Evolutionary conservation across 257 asterid genomes (phyloP), one percentile per base, ranked within the genome.

Genomic region (Dorcoceras hygrometricum): DNA sequence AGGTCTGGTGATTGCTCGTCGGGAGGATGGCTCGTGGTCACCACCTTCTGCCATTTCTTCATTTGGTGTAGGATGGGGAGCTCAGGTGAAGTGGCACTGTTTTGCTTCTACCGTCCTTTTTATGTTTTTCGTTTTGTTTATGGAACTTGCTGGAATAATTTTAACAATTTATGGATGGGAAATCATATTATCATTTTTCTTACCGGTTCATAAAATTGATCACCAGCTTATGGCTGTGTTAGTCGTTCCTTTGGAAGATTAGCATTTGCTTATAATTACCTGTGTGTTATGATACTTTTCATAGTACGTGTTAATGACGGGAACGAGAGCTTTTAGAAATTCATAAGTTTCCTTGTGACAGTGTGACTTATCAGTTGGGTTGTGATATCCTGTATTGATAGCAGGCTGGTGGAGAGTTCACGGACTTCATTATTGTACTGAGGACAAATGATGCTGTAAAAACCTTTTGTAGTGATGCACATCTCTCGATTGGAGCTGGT

Each of bases 401-500:
- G 63, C 84, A 94, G 99, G 99, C 93, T 53, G 99, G 99, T 67
- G 99, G 99, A 75, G 99, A 90, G 82, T 79, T 94, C 76, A 88
- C 88, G 20, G 99, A 94, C 78, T 90, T 85, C 77, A 83, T 94
- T 11, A 79, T 94, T 48, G 96, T 90, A 50, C 73, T 94, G 79
- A 85, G 98, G 76, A 85, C 86, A 66, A 78, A 75, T 39, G 93
- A 87, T 53, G 99, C 97, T 24, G 89, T 94, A 66, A 84, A 79
- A 76, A 88, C 89, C 36, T 94, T 90, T 79, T 74, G 89, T 72
- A 69, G 86, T 74, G 88, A 87, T 77, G 73, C 89, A 1, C 96
- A 94, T 76, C 70, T 89, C 65, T 88, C 97, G 11, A 25, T 94
- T 65, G 99, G 99, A 81, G 99, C 99, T 46, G 96, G 98, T 71